Evolutionary conservation across 2,329 filamentous ascomycete genomes (phyloP).

Genomic region (Aureobasidium zeae): DNA sequence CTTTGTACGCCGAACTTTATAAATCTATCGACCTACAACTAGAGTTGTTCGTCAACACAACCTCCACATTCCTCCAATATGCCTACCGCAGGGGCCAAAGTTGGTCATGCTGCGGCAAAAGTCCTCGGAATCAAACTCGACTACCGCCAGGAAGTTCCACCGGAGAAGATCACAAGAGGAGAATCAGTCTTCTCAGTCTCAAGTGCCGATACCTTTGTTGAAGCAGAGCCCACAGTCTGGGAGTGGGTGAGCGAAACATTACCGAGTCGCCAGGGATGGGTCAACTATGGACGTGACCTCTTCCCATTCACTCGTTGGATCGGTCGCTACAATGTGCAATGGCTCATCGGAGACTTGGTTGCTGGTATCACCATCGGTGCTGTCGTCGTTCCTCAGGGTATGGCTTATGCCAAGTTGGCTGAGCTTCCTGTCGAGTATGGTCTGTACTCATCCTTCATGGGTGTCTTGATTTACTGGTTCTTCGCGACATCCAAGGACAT

Average conservation of each 20-base stretch:
- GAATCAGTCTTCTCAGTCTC: slow-evolving; percentile 70
- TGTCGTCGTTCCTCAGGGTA: slow-evolving; percentile 88
- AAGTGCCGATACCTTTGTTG: slow-evolving; percentile 69
- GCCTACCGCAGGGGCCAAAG: slow-evolving; percentile 40
- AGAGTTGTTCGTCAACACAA: not conserved
- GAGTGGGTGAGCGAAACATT: slow-evolving; percentile 62
- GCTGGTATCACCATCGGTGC: slow-evolving; percentile 71
- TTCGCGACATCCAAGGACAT: slow-evolving; percentile 98
- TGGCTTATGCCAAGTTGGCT: slow-evolving; percentile 87
- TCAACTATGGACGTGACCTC: slow-evolving; percentile 57
- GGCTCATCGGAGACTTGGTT: slow-evolving; percentile 80
- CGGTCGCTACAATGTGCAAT: slow-evolving; percentile 74
- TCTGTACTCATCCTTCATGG: slow-evolving; percentile 93
- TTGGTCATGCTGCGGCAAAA: slow-evolving; percentile 68
- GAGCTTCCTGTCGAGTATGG: slow-evolving; percentile 73
- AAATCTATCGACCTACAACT: not conserved
- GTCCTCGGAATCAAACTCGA: slow-evolving; percentile 73
- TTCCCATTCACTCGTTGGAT: slow-evolving; percentile 94
- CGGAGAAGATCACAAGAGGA: slow-evolving; percentile 60
- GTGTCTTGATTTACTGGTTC: slow-evolving; percentile 90
- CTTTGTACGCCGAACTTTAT: not conserved
- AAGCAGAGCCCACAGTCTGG: slow-evolving; percentile 63
- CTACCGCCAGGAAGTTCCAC: slow-evolving; percentile 50
- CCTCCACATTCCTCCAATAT: slow-evolving; percentile 26
- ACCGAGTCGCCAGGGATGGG: slow-evolving; percentile 49